Base-by-base conservation (phyloP, 257 asterid species). In the Mitragyna speciosa region DNA sequence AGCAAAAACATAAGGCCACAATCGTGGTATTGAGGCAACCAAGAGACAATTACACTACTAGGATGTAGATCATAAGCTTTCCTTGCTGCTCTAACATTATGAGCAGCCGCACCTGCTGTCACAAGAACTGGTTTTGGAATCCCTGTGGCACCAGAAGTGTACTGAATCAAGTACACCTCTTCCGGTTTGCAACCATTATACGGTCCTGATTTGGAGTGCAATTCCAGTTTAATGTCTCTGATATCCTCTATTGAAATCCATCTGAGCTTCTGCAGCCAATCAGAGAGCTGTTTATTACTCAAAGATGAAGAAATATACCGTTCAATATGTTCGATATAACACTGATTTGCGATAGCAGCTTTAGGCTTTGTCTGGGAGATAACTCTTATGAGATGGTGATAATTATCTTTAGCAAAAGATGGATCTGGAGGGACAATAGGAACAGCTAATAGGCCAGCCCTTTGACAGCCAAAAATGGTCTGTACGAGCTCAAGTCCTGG, bases 11-110 rank as follows among this genome's bases (percentile, higher is more conserved):
- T 89, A 0, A 92, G 93, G 64, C 98, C 98, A 36, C 97, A 90
- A 54, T 93, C 98, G 80, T 92, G 97, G 86, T 89, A 92, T 84
- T 88, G 97, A 54, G 98, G 98, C 58, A 93, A 80, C 98, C 98
- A 93, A 2, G 96, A 93, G 0, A 90, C 96, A 54, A 93, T 88
- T 43, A 88, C 84, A 33, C 96, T 89, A 15, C 85, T 87, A 0
- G 96, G 97, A 14, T 89, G 88, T 31, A 92, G 87, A 58, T 89
- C 91, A 81, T 90, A 93, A 7, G 98, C 92, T 76, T 84, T 88
- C 56, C 97, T 78, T 2, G 95, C 97, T 6, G 82, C 84, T 77
- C 98, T 84, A 20, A 90, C 98, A 19, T 93, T 93, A 75, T 93
- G 96, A 20, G 98, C 98, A n/a, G 98, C 96, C 33, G 98, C 86